Conservation (phyloP, 805 yeast genomes). For the Yarrowia porcina region DNA sequence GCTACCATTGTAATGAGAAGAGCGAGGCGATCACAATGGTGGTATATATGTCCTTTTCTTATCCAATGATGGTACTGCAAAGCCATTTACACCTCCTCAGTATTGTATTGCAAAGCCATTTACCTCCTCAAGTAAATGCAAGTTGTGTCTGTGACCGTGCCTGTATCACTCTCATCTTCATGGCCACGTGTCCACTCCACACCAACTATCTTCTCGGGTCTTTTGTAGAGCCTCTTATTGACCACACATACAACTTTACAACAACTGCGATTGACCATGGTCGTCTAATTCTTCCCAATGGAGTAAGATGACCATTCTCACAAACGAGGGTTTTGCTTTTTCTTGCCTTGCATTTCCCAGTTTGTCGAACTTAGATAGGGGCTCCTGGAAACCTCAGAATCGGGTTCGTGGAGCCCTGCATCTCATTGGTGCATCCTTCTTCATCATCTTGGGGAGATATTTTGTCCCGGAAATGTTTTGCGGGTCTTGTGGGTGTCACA, state of each 20-base stretch:
- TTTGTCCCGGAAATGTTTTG: too few species aligned
- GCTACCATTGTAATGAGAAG: neutral
- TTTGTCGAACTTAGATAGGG: neutral
- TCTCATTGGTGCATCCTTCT: neutral
- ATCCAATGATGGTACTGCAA: too few species aligned
- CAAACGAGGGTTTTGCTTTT: neutral
- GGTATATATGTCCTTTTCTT: too few species aligned
- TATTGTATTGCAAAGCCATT: too few species aligned
- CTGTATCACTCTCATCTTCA: too few species aligned
- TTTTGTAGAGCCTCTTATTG: neutral
- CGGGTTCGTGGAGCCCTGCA: neutral
- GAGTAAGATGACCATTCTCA: conserved; percentile 3
- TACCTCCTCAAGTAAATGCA: too few species aligned
- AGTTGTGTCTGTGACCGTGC: too few species aligned
- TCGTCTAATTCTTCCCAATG: conserved; percentile 24
- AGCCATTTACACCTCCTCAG: too few species aligned
- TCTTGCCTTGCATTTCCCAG: conserved; percentile 1
- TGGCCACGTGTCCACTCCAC: neutral
- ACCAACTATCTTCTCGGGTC: neutral
- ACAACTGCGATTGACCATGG: neutral
- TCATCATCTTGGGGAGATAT: neutral
- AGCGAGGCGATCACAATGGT: neutral
- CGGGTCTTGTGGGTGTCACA: too few species aligned
- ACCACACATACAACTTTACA: neutral
- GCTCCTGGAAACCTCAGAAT: neutral